Evolutionary conservation across 352 stramenopile species (phyloP), one percentile per base, ranked within the genome.

Genomic region (Phytophthora palmivora): DNA sequence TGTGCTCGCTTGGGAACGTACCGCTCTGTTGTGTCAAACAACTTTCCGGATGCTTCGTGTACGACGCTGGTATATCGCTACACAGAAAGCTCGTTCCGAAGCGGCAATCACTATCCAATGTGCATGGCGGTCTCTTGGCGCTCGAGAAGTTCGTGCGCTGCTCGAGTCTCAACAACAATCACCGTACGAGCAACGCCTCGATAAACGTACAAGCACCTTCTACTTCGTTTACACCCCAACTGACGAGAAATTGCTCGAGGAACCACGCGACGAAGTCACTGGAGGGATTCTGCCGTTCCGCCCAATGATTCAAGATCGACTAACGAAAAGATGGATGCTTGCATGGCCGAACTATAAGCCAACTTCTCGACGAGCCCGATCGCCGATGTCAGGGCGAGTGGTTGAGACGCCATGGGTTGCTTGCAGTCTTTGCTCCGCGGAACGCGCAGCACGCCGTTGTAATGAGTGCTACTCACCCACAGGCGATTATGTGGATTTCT

Each of bases 401-500:
- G 34, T 59, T 5, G 54, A 59, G 7, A 61, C 44, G 0, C 34
- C 37, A 34, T 73, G 64, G 64, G 53, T 65, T 59, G 55, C 72
- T 2, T 95, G 86, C 54, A 82, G 72, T 37, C 33, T 87, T 28
- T 95, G 86, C 60, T 54, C 67, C 33, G 81, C 71, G 1, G 82
- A 88, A 34, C 76, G 78, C 5, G 84, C 84, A 7, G 79, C 79
- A 16, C 75, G 86, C 8, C 69, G 85, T 19, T 95, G 86, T 55
- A 70, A 78, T 54, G 86, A 93, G 56, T 95, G 86, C 63, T 87
- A 75, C 43, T 76, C 79, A 3, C 9, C 63, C 4, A 50, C 49
- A 0, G 86, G 86, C 3, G 86, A 93, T 58, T 93, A 86, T 52
- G 62, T 92, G 28, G 76, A 95, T 55, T 79, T 80, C 49, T 95